Base-by-base conservation (phyloP, 2,329 filamentous ascomycete genomes). In the Periconia macrospinosa region DNA sequence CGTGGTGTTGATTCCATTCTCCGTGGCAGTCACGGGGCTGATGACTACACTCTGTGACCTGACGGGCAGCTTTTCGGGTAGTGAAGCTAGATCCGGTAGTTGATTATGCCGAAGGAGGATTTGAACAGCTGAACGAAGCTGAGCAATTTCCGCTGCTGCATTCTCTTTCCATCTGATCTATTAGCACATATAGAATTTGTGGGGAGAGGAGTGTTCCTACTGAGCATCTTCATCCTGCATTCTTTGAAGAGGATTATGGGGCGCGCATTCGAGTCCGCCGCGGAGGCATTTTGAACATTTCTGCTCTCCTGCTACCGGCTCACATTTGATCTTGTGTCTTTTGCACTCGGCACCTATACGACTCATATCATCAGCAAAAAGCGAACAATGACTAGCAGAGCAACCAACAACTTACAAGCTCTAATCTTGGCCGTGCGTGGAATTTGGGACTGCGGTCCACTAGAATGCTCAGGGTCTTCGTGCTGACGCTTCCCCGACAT, bases 231-330 rank as follows among this genome's bases (percentile, higher is more conserved):
- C 69, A 23, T 71, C 67, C 30, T 67, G 53, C 40, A 71, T 61
- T 30, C 61, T 65, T 48, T 72, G 68, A 45, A 68, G 65, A 45
- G 68, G 59, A 49, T 71, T 72, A 59, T 86, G 85, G 48, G 97
- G 82, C 40, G 92, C 87, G 74, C 94, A 99, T 73, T 94, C 95
- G 57, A 90, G 90, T 75, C 92, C 63, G 43, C 66, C 63, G 43
- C 69, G 65, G 48, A 70, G 54, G 51, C 68, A 72, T 54, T 71
- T 71, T 13, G 66, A 65, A 50, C 69, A 71, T 48, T 70, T 71
- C 8, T 62, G 54, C 47, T 70, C 62, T 43, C 67, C 67, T 30
- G 62, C 59, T 30, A 70, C 68, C 14, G 65, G 62, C 47, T 71
- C 68, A 47, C 67, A 72, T 52, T 66, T 69, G 44, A 72, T 71